Evolutionary conservation across 192 early-diverging fungal genomes (phyloP).

Genomic region (Phycomyces nitens): DNA sequence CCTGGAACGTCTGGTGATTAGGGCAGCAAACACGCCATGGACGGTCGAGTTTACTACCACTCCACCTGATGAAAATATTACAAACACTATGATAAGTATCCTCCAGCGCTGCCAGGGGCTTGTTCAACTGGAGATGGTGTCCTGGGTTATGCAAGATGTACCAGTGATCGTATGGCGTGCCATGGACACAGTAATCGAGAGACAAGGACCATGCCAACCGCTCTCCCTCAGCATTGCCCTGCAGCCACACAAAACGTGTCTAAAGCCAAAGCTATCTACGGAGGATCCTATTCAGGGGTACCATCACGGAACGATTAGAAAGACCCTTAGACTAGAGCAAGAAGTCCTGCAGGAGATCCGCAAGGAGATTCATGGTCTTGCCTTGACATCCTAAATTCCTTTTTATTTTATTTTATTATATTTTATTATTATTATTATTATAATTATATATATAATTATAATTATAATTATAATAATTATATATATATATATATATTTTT

Average conservation of each 20-base stretch:
- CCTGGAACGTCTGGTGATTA: conserved; percentile 2
- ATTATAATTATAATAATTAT: too few relatives aligned
- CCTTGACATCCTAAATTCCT: too few relatives aligned
- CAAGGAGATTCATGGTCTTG: too few relatives aligned
- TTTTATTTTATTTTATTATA: too few relatives aligned
- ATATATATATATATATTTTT: too few relatives aligned
- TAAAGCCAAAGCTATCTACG: neutral
- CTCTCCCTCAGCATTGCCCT: neutral
- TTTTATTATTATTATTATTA: too few relatives aligned
- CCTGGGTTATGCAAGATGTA: conserved; percentile 14
- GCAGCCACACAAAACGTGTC: neutral
- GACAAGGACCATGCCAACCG: neutral
- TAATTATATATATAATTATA: too few relatives aligned
- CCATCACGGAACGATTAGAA: neutral
- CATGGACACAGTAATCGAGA: neutral
- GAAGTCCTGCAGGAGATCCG: conserved; percentile 1
- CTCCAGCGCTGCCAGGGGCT: conserved; percentile 7
- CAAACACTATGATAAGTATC: neutral
- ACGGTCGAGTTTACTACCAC: neutral
- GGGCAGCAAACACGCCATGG: conserved; percentile 5
- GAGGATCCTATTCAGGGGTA: neutral
- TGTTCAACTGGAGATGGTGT: conserved; percentile 11
- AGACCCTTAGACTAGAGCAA: neutral
- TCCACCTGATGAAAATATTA: neutral
- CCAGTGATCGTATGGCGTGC: conserved; percentile 5